A percentile compares a stretch with the other conserved stretches of the same genome.
phyloP scores from a whole-genome alignment of 108 stramenopile genomes.

The Fragilaria crotonensis region DNA sequence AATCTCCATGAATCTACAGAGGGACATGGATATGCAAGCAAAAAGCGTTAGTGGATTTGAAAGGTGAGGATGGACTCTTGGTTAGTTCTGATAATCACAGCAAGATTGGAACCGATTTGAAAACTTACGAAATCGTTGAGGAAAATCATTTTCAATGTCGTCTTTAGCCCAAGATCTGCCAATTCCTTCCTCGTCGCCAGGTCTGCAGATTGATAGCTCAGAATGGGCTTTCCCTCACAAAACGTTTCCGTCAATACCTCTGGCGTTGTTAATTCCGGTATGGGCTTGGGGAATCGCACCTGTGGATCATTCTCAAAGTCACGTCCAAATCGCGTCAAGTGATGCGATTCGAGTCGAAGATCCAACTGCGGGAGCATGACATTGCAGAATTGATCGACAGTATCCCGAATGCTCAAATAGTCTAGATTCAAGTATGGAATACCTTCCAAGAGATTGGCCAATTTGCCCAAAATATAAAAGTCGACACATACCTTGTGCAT shows the following conservation, averaged over 20 bases:
- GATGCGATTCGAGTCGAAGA: constrained; percentile 69
- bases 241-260: constrained; percentile 83
- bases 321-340: constrained; percentile 59
- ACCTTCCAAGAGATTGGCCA: constrained; percentile 53
- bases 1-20: constrained; percentile 19
- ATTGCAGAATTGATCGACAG: constrained; percentile 79
- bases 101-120: background rate
- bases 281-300: constrained; percentile 63
- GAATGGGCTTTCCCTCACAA: constrained; percentile 72
- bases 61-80: too few relatives aligned
- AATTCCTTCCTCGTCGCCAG: constrained; percentile 45
- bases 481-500: constrained; percentile 81
- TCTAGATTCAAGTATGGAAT: constrained; percentile 65
- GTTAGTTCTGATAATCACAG: too few relatives aligned
- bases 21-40: background rate
- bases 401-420: constrained; percentile 70
- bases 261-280: constrained; percentile 57
- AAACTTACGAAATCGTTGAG: constrained; percentile 37
- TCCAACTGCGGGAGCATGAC: constrained; percentile 84
- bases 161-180: constrained; percentile 61
- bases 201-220: constrained; percentile 41
- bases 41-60: background rate
- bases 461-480: constrained; percentile 71
- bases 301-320: constrained; percentile 63
- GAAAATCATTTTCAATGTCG: constrained; percentile 90